phyloP scores from a whole-genome alignment of 2,329 filamentous ascomycete genomes.

The Exophiala oligosperma region DNA sequence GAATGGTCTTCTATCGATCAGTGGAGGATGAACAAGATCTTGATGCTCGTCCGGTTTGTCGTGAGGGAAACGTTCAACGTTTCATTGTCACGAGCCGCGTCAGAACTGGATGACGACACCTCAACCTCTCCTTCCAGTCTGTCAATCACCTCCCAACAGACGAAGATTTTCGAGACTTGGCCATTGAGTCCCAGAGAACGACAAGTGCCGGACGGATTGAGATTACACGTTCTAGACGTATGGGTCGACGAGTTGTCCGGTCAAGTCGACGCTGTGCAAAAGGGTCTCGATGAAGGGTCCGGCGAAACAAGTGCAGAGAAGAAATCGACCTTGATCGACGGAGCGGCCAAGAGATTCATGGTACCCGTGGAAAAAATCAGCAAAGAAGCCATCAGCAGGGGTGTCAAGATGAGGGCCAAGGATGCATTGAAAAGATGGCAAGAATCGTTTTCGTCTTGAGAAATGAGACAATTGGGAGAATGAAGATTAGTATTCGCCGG shows the following conservation, averaged over 20 bases:
- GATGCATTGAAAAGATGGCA: constrained; percentile 17
- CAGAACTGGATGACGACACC: constrained; percentile 14
- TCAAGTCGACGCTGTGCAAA: constrained; percentile 10
- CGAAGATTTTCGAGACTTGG: constrained; percentile 15
- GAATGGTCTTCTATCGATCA: constrained; percentile 74
- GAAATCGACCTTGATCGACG: constrained; percentile 2
- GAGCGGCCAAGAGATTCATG: constrained; percentile 16
- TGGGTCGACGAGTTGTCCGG: constrained; percentile 77
- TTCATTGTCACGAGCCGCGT: constrained; percentile 7
- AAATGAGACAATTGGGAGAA: background rate
- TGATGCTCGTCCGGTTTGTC: constrained; percentile 74
- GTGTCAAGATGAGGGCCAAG: constrained; percentile 25
- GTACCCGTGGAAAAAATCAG: constrained; percentile 17
- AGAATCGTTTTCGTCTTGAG: constrained; percentile 11
- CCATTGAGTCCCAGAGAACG: constrained; percentile 46
- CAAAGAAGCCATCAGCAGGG: constrained; percentile 22
- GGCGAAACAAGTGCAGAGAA: background rate
- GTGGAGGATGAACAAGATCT: constrained; percentile 86
- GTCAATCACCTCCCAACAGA: constrained; percentile 28
- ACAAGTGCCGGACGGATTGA: constrained; percentile 76
- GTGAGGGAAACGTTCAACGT: constrained; percentile 25
- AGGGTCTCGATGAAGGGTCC: background rate
- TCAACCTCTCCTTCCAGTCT: constrained; percentile 9
- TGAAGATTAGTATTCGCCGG: no score
- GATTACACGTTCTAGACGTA: constrained; percentile 85